Base-by-base conservation (phyloP, 768 basidiomycete genomes). In the Lentinula raphanica region DNA sequence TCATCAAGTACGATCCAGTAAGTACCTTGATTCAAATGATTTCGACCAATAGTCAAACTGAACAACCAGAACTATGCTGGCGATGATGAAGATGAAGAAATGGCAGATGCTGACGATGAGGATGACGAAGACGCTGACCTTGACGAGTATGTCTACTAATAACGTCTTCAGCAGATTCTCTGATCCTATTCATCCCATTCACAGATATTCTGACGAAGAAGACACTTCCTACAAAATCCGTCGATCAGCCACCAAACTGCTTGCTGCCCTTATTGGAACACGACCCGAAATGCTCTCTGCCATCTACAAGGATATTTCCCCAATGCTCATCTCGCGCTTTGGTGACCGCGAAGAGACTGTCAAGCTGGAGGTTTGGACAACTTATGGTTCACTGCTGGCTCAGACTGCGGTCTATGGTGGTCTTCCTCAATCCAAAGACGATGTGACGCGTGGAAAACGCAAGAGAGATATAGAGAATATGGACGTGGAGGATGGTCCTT, bases 171-270 rank as follows among this genome's bases (percentile, higher is more conserved):
- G 15, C 27, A 48, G 27, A 45, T 32, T 40, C 44, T 32, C 48
- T 68, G 5, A 65, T n/a, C n/a, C 55, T 29, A 25, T 54, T 6
- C 13, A 5, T 35, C 3, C 12, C 12, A 15, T 19, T 9, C n/a
- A 27, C 62, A 95, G 92, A 62, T 98, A 97, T 70, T 94, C 93
- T 5, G 97, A 99, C 64, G 97, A 99, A 58, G 97, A 98, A 70
- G 97, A 99, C 67, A 92, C 90, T 11, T 98, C 96, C 0, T 98
- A 97, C 82, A 98, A 98, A 72, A 92, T 97, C 58, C 88, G 97
- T 62, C 86, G 97, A 45, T 88, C 92, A 6, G 88, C 97, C 6
- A 93, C 94, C 17, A 98, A 98, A 69, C 77, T 98, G 3, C 79
- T 98, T 15, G 76, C 87, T 28, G 89, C 91, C 5, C 76, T 97